Evolutionary conservation across 495 filamentous ascomycete genomes (phyloP).

Genomic region (Daldinia vernicosa): DNA sequence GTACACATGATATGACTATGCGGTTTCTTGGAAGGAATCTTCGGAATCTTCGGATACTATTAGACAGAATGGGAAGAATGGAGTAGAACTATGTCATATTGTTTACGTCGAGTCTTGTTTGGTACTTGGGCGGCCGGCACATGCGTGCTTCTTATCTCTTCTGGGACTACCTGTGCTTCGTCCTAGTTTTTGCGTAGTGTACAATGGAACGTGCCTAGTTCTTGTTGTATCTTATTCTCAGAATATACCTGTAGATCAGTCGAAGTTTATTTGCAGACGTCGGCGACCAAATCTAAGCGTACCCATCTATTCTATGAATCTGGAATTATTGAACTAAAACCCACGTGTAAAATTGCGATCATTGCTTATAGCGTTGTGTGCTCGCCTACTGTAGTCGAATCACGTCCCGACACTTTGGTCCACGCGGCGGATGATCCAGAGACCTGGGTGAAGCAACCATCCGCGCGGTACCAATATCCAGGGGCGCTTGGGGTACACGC

Average conservation of each 20-base stretch:
- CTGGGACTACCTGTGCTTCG: background rate
- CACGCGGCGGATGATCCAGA: slow-evolving; percentile 21
- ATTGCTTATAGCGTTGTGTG: slow-evolving; percentile 6
- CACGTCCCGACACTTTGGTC: slow-evolving; percentile 24
- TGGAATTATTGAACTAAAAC: slow-evolving; percentile 29
- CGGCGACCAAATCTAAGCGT: slow-evolving; percentile 28
- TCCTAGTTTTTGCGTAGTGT: slow-evolving; percentile 7
- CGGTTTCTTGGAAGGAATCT: background rate
- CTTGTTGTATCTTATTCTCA: background rate
- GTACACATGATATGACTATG: slow-evolving; percentile 44
- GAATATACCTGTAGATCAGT: slow-evolving; percentile 2
- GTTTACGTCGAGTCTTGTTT: background rate
- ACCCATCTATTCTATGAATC: slow-evolving; percentile 2
- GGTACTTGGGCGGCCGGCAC: slow-evolving; percentile 2
- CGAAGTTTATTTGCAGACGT: background rate
- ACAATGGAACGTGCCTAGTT: slow-evolving; percentile 3
- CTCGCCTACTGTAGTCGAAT: slow-evolving; percentile 16
- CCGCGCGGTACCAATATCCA: slow-evolving; percentile 26
- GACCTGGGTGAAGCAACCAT: slow-evolving; percentile 28
- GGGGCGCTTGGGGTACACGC: slow-evolving; percentile 29
- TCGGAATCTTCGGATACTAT: too few species aligned
- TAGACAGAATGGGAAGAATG: background rate
- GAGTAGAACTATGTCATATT: background rate
- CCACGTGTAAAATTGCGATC: slow-evolving; percentile 20
- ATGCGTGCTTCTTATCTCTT: slow-evolving; percentile 33